Base-by-base conservation (phyloP, 371 early-diverging fungal species). In the Mycotypha africana region DNA sequence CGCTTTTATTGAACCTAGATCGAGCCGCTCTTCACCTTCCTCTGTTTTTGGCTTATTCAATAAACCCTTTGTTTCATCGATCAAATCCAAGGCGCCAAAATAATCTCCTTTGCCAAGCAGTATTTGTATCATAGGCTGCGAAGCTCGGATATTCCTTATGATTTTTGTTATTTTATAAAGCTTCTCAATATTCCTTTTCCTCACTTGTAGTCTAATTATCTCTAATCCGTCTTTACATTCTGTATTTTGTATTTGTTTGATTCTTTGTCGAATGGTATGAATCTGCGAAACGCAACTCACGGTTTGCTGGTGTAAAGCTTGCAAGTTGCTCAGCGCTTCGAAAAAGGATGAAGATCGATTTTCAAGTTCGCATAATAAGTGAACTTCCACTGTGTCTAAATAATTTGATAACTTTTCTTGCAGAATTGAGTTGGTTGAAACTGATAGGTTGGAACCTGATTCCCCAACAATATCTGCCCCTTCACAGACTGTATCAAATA, bases 331-430 rank as follows among this genome's bases (percentile, higher is more conserved):
- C 2, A 97, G 70, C 0, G 96, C 96, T 25, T 87, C 86, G 58
- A 97, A 97, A 54, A 97, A 97, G 1, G 94, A 88, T 2, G 86
- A 78, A 5, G 93, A 91, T 26, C 95, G 69, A 19, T 82, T 79
- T 24, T 93, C 89, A 26, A 97, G 94, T 58, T 97, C 97, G 20
- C 80, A 82, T 21, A 92, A 79, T 28, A 97, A 62, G 50, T 94
- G 93, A 0, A 86, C 85, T 59, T 97, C 97, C 5, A 96, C 92
- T 0, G 88, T 88, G 59, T 96, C 96, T 49, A 92, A 65, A 51
- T 92, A 89, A 47, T 86, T 81, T 0, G 91, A 86, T n/a, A 96
- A 71, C 23, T 89, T 85, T 36, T 94, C 93, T 65, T 95, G 92
- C 33, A 93, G 67, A 14, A 79, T 74, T 9, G 73, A 70, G 50